Evolutionary conservation across 495 filamentous ascomycete genomes (phyloP), one percentile per base, ranked within the genome.

Genomic region (Hapsidospora chrysogenum): DNA sequence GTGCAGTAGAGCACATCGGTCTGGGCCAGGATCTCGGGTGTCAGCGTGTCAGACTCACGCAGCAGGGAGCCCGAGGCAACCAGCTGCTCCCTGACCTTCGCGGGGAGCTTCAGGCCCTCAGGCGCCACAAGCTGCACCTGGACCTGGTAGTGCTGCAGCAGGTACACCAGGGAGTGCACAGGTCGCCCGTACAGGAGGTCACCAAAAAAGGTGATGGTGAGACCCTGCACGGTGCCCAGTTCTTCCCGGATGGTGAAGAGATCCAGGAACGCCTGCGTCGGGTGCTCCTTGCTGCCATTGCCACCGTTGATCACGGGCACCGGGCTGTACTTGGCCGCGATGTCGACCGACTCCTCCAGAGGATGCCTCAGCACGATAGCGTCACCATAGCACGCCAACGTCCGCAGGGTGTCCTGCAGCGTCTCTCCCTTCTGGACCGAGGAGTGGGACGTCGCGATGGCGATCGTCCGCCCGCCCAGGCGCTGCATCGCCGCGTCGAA

Each of bases 401-500:
- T 96, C 36, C 89, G 79, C 41, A 97, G 70, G 16, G 83, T 93
- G 43, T 97, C 89, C 49, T 92, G 80, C 7, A 97, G 72, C 6
- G 77, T 74, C 58, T 97, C 89, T 33, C 92, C 89, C 66, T 96
- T 97, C 52, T 82, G 68, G 13, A 80, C 80, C 1, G 80, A 87
- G 8, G 86, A 94, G 46, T 79, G 70, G 20, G 75, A 67, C 2
- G 82, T 84, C 4, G 76, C 64, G 48, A 95, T 78, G 40, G 74
- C 62, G 33, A 96, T 66, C 18, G 76, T 82, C 17, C 77, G 67
- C 17, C 89, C 89, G 28, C 89, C 89, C 6, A 97, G 75, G 10
- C 92, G 78, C 64, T 95, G 86, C 89, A 97, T 97, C 26, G 89
- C 92, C 19, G 86, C 76, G 48, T 97, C 92, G 47, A 97, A 97